A percentile compares a stretch with the other conserved stretches of the same genome.
Conservation (phyloP, 257 asterid species). For the Capsicum baccatum region DNA sequence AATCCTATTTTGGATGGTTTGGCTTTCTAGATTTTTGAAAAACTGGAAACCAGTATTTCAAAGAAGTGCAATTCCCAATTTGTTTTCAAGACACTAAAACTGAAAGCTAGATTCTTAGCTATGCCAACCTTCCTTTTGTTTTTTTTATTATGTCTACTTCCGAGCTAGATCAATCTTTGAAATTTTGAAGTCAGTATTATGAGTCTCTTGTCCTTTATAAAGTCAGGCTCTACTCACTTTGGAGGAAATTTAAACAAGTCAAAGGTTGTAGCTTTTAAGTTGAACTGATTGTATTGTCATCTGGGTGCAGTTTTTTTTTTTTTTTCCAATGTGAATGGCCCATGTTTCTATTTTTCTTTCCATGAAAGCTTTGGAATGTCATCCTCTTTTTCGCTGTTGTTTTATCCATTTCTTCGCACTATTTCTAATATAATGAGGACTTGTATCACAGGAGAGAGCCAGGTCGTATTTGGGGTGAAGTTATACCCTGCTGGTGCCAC, state of each 20-base stretch:
- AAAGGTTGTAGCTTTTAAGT: not conserved
- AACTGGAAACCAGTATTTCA: not conserved
- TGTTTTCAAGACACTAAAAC: not conserved
- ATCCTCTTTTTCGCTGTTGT: slow-evolving; percentile 14
- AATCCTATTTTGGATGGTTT: not conserved
- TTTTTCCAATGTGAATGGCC: not conserved
- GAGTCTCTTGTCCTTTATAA: not conserved
- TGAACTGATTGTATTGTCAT: not conserved
- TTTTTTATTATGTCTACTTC: not conserved
- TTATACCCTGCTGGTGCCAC: slow-evolving; percentile 99
- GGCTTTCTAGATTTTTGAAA: not conserved
- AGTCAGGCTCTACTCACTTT: not conserved
- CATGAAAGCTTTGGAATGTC: not conserved
- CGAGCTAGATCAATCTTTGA: not conserved
- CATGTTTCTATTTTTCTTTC: not conserved
- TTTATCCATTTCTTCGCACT: slow-evolving; percentile 27
- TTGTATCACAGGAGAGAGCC: slow-evolving; percentile 69
- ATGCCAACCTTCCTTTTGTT: not conserved
- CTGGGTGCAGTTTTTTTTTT: not conserved
- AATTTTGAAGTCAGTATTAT: not conserved
- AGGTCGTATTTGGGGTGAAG: slow-evolving; percentile 80
- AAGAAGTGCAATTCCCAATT: not conserved
- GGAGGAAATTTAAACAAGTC: slow-evolving; percentile 11
- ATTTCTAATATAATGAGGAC: slow-evolving; percentile 4
- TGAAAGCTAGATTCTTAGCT: not conserved